phyloP scores from a whole-genome alignment of 2,329 filamentous ascomycete genomes.

The Achaetomium macrosporum region DNA sequence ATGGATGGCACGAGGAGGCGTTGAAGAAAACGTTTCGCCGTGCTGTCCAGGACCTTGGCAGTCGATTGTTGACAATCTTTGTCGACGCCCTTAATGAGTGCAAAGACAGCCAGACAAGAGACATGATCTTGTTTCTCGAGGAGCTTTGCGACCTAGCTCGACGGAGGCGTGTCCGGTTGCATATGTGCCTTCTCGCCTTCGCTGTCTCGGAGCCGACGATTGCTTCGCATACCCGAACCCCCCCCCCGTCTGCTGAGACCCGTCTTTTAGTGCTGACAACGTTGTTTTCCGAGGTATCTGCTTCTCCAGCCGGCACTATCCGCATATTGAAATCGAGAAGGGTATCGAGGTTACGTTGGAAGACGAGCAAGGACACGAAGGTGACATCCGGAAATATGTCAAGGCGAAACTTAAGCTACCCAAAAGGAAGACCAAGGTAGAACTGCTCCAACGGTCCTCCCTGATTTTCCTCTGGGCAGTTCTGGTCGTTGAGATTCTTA shows the following conservation, averaged over 20 bases:
- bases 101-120: conserved; percentile 35
- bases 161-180: conserved; percentile 19
- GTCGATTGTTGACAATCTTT: conserved; percentile 22
- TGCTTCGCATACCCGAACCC: too few species aligned
- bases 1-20: conserved; percentile 7
- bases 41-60: conserved; percentile 14
- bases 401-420: not conserved
- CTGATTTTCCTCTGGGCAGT: not conserved
- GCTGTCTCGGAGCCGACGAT: not conserved
- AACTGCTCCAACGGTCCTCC: not conserved
- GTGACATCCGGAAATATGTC: not conserved
- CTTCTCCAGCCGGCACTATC: not conserved
- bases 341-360: not conserved
- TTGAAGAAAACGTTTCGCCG: conserved; percentile 17
- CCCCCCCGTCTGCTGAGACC: too few species aligned
- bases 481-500: not conserved
- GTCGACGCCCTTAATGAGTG: conserved; percentile 47
- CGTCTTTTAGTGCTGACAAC: not conserved
- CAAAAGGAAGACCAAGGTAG: not conserved
- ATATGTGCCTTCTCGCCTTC: not conserved
- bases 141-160: conserved; percentile 27
- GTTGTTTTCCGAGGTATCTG: not conserved
- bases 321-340: not conserved
- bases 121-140: conserved; percentile 41
- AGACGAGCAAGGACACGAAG: not conserved